Percentiles rank a stretch among this genome's conserved stretches.
phyloP scores from a whole-genome alignment of 345 rosid genomes.

The Melaleuca quinquenervia region DNA sequence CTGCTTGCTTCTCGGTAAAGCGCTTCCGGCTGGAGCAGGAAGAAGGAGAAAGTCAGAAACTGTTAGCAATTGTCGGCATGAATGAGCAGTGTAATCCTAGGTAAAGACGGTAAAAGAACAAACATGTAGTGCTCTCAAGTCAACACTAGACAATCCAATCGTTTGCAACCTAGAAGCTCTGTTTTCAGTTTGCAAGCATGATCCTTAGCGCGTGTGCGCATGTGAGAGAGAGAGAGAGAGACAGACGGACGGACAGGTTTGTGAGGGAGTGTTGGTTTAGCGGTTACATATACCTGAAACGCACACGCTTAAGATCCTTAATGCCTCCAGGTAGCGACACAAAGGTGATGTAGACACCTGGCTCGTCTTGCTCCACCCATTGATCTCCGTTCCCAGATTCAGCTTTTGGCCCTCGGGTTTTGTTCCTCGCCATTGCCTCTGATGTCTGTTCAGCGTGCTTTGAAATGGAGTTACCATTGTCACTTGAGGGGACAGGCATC shows the following conservation, averaged over 20 bases:
- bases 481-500: slow-evolving; percentile 28
- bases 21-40: slow-evolving; percentile 44
- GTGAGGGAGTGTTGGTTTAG: background rate
- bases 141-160: background rate
- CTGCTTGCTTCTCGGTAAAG: slow-evolving; percentile 74
- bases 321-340: slow-evolving; percentile 53
- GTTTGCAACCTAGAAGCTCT: background rate
- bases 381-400: slow-evolving; percentile 39
- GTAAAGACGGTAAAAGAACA: background rate
- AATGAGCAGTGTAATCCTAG: background rate
- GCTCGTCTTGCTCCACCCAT: slow-evolving; percentile 76
- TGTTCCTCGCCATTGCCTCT: slow-evolving; percentile 32
- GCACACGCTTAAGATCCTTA: slow-evolving; percentile 75
- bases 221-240: background rate
- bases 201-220: background rate
- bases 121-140: background rate
- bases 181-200: background rate
- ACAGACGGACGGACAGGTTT: background rate
- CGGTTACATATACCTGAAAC: slow-evolving; percentile 45
- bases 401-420: slow-evolving; percentile 24
- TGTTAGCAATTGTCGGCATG: background rate
- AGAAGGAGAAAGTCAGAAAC: background rate
- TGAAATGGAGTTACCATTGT: slow-evolving; percentile 13
- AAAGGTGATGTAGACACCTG: slow-evolving; percentile 65
- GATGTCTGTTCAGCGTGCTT: slow-evolving; percentile 18